Evolutionary conservation across 2,329 filamentous ascomycete species (phyloP).

Genomic region (Ophiostoma fasciatum): DNA sequence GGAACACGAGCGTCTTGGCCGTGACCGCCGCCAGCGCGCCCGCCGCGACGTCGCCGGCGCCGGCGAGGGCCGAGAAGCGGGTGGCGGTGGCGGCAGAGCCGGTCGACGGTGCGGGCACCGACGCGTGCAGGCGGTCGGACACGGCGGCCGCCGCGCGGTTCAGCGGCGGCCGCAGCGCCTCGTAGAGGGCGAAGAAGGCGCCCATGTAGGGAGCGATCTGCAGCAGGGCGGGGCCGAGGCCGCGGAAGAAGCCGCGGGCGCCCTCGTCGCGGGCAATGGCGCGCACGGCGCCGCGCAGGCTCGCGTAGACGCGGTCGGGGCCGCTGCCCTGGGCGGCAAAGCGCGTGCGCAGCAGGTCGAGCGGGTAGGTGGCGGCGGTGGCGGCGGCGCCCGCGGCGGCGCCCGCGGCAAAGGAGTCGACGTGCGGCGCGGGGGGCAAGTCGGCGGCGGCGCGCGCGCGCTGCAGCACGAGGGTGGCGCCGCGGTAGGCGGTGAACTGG

Average conservation of each 20-base stretch:
- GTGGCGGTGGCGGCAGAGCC: not conserved
- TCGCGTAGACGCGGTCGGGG: constrained; percentile 57
- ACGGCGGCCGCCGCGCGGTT: too few relatives aligned
- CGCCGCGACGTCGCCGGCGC: constrained; percentile 69
- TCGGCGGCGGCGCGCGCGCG: constrained; percentile 20
- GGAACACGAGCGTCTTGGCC: constrained; percentile 84
- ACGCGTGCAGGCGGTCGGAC: not conserved
- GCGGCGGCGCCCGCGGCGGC: constrained; percentile 70
- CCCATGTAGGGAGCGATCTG: constrained; percentile 97
- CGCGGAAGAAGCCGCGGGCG: constrained; percentile 68
- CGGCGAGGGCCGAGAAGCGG: constrained; percentile 47
- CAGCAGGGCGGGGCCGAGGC: constrained; percentile 62
- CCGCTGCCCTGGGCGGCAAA: constrained; percentile 83
- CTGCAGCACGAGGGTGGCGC: constrained; percentile 52
- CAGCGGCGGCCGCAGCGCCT: constrained; percentile 43
- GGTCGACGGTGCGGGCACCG: constrained; percentile 18
- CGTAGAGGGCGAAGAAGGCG: constrained; percentile 84
- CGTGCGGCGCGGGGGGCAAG: constrained; percentile 42
- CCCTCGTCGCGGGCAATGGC: constrained; percentile 70
- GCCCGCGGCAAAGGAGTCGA: constrained; percentile 69
- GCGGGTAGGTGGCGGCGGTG: constrained; percentile 75
- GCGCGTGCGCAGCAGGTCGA: constrained; percentile 82
- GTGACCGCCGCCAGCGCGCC: constrained; percentile 66
- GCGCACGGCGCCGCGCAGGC: constrained; percentile 50
- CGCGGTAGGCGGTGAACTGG: constrained; percentile 83